phyloP scores from a whole-genome alignment of 805 yeast genomes.

The Ogataea sp. region DNA sequence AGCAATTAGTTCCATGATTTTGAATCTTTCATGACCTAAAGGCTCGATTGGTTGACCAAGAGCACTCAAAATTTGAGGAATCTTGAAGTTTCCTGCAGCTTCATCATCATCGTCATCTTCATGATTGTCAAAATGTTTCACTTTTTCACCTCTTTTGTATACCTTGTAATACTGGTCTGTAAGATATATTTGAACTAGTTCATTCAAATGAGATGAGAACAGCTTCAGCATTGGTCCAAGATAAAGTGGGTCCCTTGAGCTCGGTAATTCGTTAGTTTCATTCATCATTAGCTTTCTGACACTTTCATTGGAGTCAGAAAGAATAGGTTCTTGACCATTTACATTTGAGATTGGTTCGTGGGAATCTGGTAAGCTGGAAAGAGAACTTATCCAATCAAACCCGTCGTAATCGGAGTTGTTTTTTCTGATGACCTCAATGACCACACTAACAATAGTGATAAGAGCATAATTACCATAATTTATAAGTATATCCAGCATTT shows the following conservation, averaged over 20 bases:
- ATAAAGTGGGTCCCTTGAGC: constrained; percentile 84
- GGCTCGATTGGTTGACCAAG: constrained; percentile 54
- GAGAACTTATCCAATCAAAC: constrained; percentile 26
- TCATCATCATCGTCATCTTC: constrained; percentile 3
- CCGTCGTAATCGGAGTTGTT: constrained; percentile 91
- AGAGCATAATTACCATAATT: constrained; percentile 70
- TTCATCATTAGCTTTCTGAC: not conserved
- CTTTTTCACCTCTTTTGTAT: not conserved
- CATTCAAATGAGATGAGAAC: constrained; percentile 43
- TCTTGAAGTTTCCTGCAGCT: constrained; percentile 46
- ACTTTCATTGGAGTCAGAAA: constrained; percentile 1
- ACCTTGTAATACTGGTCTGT: constrained; percentile 18
- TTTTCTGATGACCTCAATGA: constrained; percentile 88
- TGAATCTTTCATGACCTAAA: constrained; percentile 84
- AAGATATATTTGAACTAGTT: constrained; percentile 22
- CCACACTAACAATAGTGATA: constrained; percentile 87
- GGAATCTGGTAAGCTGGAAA: constrained; percentile 10
- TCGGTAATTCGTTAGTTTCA: constrained; percentile 45
- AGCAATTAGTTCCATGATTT: constrained; percentile 84
- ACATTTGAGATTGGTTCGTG: constrained; percentile 3
- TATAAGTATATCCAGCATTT: constrained; percentile 69
- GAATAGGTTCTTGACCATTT: not conserved
- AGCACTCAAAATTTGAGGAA: constrained; percentile 39
- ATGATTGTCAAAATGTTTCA: too few relatives aligned
- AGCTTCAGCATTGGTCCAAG: constrained; percentile 75